These are phyloP conservation scores for Irpex rosettiformis DNA, from an alignment of 1,284 basidiomycete genomes.

Conservation along the genomic window DNA sequence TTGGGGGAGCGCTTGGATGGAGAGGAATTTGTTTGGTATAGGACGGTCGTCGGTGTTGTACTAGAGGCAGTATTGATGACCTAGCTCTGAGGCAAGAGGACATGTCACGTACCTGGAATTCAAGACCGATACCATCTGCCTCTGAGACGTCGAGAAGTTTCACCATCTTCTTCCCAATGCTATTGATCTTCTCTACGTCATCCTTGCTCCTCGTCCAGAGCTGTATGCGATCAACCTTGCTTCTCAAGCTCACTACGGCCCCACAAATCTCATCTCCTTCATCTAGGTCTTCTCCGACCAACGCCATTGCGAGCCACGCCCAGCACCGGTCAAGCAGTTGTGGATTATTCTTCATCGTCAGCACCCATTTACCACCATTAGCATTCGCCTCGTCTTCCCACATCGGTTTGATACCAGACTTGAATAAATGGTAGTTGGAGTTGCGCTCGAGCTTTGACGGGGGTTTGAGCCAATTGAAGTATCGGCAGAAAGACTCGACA, in stretches of 20 bases:
- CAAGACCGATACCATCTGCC: conserved; percentile 76
- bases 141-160: conserved; percentile 80
- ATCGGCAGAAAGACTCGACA: conserved; percentile 89
- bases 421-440: conserved; percentile 94
- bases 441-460: conserved; percentile 86
- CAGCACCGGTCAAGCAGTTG: conserved; percentile 82
- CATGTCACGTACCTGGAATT: conserved; percentile 69
- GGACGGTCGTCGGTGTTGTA: conserved; percentile 82
- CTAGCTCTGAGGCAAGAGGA: neutral
- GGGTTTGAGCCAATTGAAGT: conserved; percentile 92
- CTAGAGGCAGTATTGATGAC: conserved; percentile 31
- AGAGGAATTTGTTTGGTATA: conserved; percentile 72
- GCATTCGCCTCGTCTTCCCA: conserved; percentile 95
- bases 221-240: conserved; percentile 88
- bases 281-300: conserved; percentile 90
- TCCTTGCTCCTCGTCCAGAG: conserved; percentile 84
- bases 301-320: conserved; percentile 87
- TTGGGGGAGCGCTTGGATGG: conserved; percentile 66
- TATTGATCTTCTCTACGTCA: conserved; percentile 80
- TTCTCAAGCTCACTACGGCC: conserved; percentile 84
- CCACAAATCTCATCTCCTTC: conserved; percentile 86
- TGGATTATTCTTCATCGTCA: conserved; percentile 86
- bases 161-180: conserved; percentile 78
- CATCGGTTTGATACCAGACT: conserved; percentile 89
- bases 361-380: conserved; percentile 90